A percentile compares a stretch with the other conserved stretches of the same genome.
Evolutionary conservation across 805 yeast genomes (phyloP).

Genomic region (Candida caryicola): DNA sequence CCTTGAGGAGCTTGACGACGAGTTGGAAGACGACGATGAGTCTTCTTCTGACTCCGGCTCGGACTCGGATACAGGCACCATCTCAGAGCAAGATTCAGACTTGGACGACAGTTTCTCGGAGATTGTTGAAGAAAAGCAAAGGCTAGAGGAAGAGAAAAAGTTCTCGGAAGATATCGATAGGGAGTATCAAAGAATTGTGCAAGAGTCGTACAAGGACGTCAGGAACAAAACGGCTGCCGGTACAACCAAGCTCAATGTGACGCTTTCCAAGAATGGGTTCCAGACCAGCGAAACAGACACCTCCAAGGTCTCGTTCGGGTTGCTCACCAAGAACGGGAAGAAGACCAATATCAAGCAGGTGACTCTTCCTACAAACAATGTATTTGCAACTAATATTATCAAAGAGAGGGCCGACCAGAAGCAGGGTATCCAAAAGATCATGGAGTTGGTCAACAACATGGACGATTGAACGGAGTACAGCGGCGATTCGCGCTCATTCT

Average conservation of each 20-base stretch:
- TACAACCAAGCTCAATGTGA: slow-evolving; percentile 22
- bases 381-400: slow-evolving; percentile 51
- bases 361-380: slow-evolving; percentile 51
- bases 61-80: not conserved
- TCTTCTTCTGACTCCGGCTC: slow-evolving; percentile 7
- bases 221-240: slow-evolving; percentile 16
- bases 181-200: slow-evolving; percentile 52
- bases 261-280: slow-evolving; percentile 12
- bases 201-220: slow-evolving; percentile 47
- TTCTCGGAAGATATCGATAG: slow-evolving; percentile 53
- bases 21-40: slow-evolving; percentile 16
- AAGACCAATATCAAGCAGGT: slow-evolving; percentile 42
- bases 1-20: slow-evolving; percentile 11
- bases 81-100: not conserved
- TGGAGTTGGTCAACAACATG: slow-evolving; percentile 50
- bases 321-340: slow-evolving; percentile 49
- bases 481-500: not conserved
- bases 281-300: not conserved
- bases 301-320: slow-evolving; percentile 43
- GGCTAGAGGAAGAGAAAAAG: slow-evolving; percentile 18
- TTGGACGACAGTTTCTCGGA: slow-evolving; percentile 1
- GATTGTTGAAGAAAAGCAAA: not conserved
- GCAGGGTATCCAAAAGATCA: slow-evolving; percentile 55
- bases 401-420: slow-evolving; percentile 50
- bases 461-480: slow-evolving; percentile 12